phyloP scores from a whole-genome alignment of 495 filamentous ascomycete species.

The Achaetomiella virescens region DNA sequence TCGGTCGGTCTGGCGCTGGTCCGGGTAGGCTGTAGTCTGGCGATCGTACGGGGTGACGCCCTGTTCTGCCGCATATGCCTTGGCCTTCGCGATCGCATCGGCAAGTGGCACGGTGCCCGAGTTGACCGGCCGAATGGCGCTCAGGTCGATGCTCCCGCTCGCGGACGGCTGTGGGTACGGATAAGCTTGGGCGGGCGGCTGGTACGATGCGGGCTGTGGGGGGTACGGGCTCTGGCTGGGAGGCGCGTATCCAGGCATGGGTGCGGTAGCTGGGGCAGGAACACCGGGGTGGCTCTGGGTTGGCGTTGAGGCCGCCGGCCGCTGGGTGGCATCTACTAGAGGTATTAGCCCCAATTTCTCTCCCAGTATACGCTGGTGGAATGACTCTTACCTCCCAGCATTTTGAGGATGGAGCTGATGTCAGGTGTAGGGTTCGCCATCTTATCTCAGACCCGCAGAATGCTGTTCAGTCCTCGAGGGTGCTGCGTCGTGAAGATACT shows the following conservation, averaged over 20 bases:
- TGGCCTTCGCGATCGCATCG: slow-evolving; percentile 68
- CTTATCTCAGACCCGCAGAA: slow-evolving; percentile 3
- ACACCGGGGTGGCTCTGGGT: slow-evolving; percentile 40
- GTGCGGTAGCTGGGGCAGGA: slow-evolving; percentile 22
- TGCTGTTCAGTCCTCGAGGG: not conserved
- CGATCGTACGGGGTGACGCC: slow-evolving; percentile 53
- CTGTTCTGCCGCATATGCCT: slow-evolving; percentile 63
- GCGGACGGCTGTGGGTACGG: slow-evolving; percentile 60
- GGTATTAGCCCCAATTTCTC: not conserved
- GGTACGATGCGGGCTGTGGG: slow-evolving; percentile 37
- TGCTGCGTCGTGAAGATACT: not conserved
- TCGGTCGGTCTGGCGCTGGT: slow-evolving; percentile 36
- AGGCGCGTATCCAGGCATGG: slow-evolving; percentile 20
- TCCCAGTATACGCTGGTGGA: not conserved
- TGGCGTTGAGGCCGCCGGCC: slow-evolving; percentile 32
- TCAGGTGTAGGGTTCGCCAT: slow-evolving; percentile 27
- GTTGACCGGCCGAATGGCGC: slow-evolving; percentile 63
- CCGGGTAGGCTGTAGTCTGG: slow-evolving; percentile 33
- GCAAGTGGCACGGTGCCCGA: slow-evolving; percentile 67
- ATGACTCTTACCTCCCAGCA: slow-evolving; percentile 16
- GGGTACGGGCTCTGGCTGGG: slow-evolving; percentile 29
- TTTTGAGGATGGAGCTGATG: slow-evolving; percentile 27
- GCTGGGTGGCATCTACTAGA: slow-evolving; percentile 25
- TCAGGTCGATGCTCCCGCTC: slow-evolving; percentile 67
- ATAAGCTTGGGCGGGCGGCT: slow-evolving; percentile 36